A percentile compares a stretch with the other conserved stretches of the same genome.
phyloP scores from a whole-genome alignment of 805 yeast species.

The Kodamaea neixiangensis region DNA sequence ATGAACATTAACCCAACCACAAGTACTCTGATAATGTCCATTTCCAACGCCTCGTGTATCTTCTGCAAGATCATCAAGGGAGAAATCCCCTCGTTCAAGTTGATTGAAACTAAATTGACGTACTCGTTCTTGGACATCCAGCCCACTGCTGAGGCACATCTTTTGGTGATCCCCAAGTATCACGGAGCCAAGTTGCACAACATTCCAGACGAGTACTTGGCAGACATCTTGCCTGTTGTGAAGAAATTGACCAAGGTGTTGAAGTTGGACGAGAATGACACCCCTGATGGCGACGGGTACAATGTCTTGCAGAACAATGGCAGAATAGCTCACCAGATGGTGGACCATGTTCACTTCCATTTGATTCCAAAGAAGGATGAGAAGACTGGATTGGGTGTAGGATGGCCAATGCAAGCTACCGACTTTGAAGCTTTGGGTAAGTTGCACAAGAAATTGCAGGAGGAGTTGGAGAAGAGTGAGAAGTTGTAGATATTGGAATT shows the following conservation, averaged over 20 bases:
- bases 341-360: slow-evolving; percentile 96
- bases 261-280: slow-evolving; percentile 62
- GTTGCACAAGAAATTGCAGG: slow-evolving; percentile 58
- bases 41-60: slow-evolving; percentile 67
- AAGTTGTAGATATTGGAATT: neutral
- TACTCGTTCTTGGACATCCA: slow-evolving; percentile 91
- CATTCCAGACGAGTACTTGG: slow-evolving; percentile 86
- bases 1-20: no score
- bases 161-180: slow-evolving; percentile 85
- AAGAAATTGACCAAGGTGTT: slow-evolving; percentile 80
- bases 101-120: slow-evolving; percentile 79
- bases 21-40: no score
- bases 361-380: slow-evolving; percentile 84
- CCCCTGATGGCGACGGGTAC: slow-evolving; percentile 71
- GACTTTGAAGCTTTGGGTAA: slow-evolving; percentile 72
- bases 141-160: slow-evolving; percentile 88
- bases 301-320: slow-evolving; percentile 93
- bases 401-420: slow-evolving; percentile 91
- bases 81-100: slow-evolving; percentile 91
- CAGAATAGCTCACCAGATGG: slow-evolving; percentile 91
- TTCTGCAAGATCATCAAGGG: slow-evolving; percentile 95
- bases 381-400: slow-evolving; percentile 77
- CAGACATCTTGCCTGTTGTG: slow-evolving; percentile 84
- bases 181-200: slow-evolving; percentile 94
- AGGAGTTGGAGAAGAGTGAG: slow-evolving; percentile 19